These are phyloP conservation scores for Agastache rugosa DNA, from an alignment of 257 asterid genomes.

Conservation along the genomic window DNA sequence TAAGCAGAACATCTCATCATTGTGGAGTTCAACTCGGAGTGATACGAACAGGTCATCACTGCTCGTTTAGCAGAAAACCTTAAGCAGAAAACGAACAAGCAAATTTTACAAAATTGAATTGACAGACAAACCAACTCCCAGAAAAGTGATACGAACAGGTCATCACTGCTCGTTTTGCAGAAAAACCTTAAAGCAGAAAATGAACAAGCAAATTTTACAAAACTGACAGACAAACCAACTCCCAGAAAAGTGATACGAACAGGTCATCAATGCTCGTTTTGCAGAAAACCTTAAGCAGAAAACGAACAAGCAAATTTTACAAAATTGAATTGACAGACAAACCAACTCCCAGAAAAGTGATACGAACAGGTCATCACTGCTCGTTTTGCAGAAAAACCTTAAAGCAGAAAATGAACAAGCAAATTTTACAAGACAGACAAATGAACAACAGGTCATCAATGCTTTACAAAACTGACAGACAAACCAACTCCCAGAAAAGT, in stretches of 20 bases:
- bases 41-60: too few relatives aligned
- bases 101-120: background rate
- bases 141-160: background rate
- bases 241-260: background rate
- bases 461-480: too few relatives aligned
- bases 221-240: background rate
- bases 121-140: background rate
- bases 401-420: too few relatives aligned
- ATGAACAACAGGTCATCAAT: too few relatives aligned
- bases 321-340: background rate
- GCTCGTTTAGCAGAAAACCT: background rate
- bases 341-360: conserved; percentile 6
- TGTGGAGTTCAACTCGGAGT: conserved; percentile 4
- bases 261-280: too few relatives aligned
- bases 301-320: background rate
- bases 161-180: background rate
- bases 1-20: conserved; percentile 22
- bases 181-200: background rate
- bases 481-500: background rate
- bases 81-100: background rate
- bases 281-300: background rate
- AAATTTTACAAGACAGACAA: too few relatives aligned
- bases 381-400: background rate
- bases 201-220: too few relatives aligned
- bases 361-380: background rate